Base-by-base conservation (phyloP, 2,329 filamentous ascomycete species). In the Berkeleyomyces basicola region DNA sequence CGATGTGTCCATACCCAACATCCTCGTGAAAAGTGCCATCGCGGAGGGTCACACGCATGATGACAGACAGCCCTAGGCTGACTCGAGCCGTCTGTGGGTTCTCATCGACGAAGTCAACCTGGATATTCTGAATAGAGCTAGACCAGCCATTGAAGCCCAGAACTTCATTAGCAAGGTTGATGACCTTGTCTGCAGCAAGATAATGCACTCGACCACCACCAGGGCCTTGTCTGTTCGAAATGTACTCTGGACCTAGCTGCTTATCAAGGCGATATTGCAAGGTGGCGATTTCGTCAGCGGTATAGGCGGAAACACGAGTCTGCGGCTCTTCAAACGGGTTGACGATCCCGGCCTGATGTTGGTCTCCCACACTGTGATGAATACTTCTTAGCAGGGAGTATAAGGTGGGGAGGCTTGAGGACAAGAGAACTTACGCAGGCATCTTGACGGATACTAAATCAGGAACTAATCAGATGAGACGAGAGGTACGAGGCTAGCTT, bases 121-220 rank as follows among this genome's bases (percentile, higher is more conserved):
- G 87, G 44, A 96, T 87, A 70, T 95, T 90, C 70, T 92, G 88
- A 65, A 99, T 93, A n/a, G 87, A 87, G 63, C 89, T 95, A 7
- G 89, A 96, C 93, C 93, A 99, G 69, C 91, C 91, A 74, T 96
- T 96, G 77, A 96, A 96, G 7, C 91, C 91, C 75, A 96, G 96
- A 0, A 96, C 85, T 72, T 96, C 89, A 70, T 96, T 96, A 61
- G 91, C 91, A 61, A 96, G 85, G 64, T 88, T 87, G 72, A 99
- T 99, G 70, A 88, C 91, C 76, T 99, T 99, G 71, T 97, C 92
- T 1, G 90, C 91, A n/a, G 90, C 84, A 60, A 99, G 79, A 74
- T 99, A 99, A 72, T 95, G 90, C 16, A 99, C 88, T 71, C 88
- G 92, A 67, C 86, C 82, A 59, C 91, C 91, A 7, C 85, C 87